Evolutionary conservation across 2,329 filamentous ascomycete genomes (phyloP), one percentile per base, ranked within the genome.

Genomic region (Sporothrix brasiliensis): DNA sequence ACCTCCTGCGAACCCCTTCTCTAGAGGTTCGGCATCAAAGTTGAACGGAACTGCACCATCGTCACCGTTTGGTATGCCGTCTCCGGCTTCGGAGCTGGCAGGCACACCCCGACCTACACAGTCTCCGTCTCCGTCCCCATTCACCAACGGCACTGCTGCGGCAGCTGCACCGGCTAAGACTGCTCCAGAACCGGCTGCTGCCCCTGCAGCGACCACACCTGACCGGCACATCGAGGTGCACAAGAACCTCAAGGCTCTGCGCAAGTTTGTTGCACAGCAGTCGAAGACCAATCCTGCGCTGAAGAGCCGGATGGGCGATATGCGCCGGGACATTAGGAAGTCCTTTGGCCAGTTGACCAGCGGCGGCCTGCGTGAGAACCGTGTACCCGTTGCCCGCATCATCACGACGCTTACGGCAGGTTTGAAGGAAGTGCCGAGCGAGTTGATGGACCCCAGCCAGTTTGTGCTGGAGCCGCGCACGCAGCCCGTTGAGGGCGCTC

Each of bases 321-420:
- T 92, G 83, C 86, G 92, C 53, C 84, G 92, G 71, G 86, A 89
- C 54, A 88, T 95, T 68, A 86, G 87, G 52, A 91, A 90, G 75
- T 88, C 86, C 21, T 85, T 94, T 69, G 92, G 92, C 7, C 92
- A 95, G 77, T 80, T 93, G 39, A 90, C 89, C 1, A 85, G 85
- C 52, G 89, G 87, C 70, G 75, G 73, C 30, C 56, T 75, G 21
- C 73, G 75, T 41, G 74, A 76, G 47, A 78, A 79, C 73, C 84
- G 80, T 67, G 76, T 79, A 72, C 85, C 86, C 74, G 87, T 81
- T 80, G 70, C 77, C 78, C 61, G 83, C 83, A 87, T 91, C 14
- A 79, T 82, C 50, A 75, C 75, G 0, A 79, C 86, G 0, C 80
- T 92, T 21, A 81, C 83, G 56, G 84, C 85, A 77, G 85, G 84